Conservation (phyloP, 2,329 filamentous ascomycete genomes). For the Penicillium sclerotigenum region DNA sequence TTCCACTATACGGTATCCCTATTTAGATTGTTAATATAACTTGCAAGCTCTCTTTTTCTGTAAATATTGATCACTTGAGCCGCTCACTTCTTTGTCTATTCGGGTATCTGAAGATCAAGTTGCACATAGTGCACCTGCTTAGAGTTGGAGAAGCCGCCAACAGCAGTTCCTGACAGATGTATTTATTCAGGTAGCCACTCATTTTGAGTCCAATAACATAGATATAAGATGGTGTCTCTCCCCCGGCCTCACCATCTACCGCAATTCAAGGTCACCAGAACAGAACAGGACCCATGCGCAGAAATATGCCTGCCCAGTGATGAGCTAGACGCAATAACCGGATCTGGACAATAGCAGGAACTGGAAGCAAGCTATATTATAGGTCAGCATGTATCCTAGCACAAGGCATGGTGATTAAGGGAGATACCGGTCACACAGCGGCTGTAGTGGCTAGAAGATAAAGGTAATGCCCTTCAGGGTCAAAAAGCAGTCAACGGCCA, state of each 20-base stretch:
- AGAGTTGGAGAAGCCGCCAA: background rate
- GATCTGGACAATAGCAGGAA: no score
- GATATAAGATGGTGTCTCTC: no score
- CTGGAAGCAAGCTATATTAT: no score
- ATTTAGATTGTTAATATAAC: background rate
- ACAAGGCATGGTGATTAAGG: background rate
- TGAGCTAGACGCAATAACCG: rapidly evolving
- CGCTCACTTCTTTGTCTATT: background rate
- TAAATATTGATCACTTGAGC: background rate
- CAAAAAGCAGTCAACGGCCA: background rate
- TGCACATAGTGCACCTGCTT: background rate
- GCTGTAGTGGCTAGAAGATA: background rate
- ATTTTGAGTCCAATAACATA: no score
- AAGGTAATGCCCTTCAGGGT: no score
- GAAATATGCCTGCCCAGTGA: no score
- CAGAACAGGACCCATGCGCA: no score
- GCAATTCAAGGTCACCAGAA: no score
- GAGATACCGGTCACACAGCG: background rate
- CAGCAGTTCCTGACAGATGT: background rate
- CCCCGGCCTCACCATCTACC: no score
- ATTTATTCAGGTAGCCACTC: background rate
- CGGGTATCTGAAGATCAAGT: background rate
- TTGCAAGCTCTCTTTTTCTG: background rate
- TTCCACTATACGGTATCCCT: background rate
- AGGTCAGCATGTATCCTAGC: background rate